Conservation (phyloP, 768 basidiomycete species). For the Phaeotremella fagi region DNA sequence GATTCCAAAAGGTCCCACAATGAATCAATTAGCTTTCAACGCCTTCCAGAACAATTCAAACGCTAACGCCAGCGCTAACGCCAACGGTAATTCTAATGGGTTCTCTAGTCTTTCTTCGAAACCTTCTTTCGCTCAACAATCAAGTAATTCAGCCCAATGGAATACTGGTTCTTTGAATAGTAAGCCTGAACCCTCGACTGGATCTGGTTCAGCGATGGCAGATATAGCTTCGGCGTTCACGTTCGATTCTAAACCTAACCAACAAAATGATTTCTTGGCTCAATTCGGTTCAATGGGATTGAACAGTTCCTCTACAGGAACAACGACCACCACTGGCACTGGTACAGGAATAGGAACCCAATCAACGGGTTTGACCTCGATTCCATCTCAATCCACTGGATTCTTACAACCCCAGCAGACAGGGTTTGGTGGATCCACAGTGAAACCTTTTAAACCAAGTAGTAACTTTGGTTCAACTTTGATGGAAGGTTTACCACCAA, state of each 20-base stretch:
- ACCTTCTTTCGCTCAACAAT: not conserved
- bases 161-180: not conserved
- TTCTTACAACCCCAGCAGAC: slow-evolving; percentile 54
- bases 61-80: slow-evolving; percentile 2
- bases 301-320: slow-evolving; percentile 27
- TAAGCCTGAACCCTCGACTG: not conserved
- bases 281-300: slow-evolving; percentile 27
- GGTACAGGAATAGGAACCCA: slow-evolving; percentile 56
- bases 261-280: slow-evolving; percentile 15
- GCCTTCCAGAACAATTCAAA: slow-evolving; percentile 11
- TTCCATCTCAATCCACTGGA: slow-evolving; percentile 15
- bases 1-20: slow-evolving; percentile 69
- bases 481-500: slow-evolving; percentile 67
- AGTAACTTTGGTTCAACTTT: slow-evolving; percentile 73
- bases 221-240: slow-evolving; percentile 41
- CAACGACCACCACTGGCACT: slow-evolving; percentile 50
- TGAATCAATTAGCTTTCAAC: slow-evolving; percentile 71
- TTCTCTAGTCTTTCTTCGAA: too few species aligned
- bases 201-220: slow-evolving; percentile 20
- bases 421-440: slow-evolving; percentile 53
- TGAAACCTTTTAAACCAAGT: slow-evolving; percentile 78
- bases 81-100: not conserved
- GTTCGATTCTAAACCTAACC: slow-evolving; percentile 7
- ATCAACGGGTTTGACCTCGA: slow-evolving; percentile 34
- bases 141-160: slow-evolving; percentile 50